A percentile compares a stretch with the other conserved stretches of the same genome.
These are phyloP conservation scores for Erodium texanum DNA, from an alignment of 441 rosid genomes.

Conservation along the genomic window DNA sequence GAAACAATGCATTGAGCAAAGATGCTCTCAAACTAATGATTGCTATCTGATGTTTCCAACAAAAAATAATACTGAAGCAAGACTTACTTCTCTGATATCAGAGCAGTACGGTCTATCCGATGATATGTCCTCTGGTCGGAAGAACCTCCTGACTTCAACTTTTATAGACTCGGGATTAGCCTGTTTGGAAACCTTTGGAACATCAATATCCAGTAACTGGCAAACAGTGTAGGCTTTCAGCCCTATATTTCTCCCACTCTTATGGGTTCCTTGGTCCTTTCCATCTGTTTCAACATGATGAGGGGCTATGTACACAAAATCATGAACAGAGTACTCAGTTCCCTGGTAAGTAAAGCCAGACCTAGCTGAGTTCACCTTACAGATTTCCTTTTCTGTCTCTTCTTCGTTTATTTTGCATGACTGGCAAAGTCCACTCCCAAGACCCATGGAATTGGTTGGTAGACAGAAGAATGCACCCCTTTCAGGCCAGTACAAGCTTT, in stretches of 20 bases:
- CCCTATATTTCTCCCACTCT: constrained; percentile 29
- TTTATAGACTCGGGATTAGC: constrained; percentile 17
- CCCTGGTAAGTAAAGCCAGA: constrained; percentile 13
- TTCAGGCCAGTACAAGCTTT: constrained; percentile 19
- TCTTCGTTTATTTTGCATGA: constrained; percentile 19
- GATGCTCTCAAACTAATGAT: neutral
- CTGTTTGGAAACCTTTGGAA: constrained; percentile 17
- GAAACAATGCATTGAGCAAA: neutral
- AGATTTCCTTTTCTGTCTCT: constrained; percentile 3
- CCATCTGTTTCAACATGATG: constrained; percentile 6
- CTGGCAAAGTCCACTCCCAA: constrained; percentile 19
- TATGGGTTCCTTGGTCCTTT: constrained; percentile 16
- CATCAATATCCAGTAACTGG: constrained; percentile 24
- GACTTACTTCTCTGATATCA: constrained; percentile 25
- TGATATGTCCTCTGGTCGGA: constrained; percentile 31
- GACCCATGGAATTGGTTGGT: constrained; percentile 17
- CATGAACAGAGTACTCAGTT: constrained; percentile 11
- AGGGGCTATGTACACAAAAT: constrained; percentile 16
- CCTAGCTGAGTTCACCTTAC: neutral
- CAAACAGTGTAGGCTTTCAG: constrained; percentile 28
- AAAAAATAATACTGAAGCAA: neutral
- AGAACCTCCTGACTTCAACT: constrained; percentile 27
- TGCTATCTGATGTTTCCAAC: neutral
- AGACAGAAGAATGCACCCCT: constrained; percentile 18
- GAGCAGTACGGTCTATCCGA: constrained; percentile 28